Base-by-base conservation (phyloP, 2,329 filamentous ascomycete species). In the Lasiodiplodia sp. region DNA sequence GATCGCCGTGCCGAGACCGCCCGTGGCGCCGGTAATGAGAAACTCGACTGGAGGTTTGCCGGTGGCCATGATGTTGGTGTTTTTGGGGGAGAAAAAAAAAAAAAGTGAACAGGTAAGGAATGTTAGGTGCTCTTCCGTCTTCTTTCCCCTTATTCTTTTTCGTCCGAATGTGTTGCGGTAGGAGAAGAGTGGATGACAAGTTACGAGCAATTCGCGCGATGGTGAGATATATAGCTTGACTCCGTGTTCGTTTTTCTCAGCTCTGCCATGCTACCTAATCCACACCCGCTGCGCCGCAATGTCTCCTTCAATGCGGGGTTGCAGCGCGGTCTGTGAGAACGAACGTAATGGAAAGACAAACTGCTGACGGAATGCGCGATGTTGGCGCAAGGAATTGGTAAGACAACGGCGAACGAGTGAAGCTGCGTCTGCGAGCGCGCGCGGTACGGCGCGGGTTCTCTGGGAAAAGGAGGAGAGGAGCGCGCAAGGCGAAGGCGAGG, bases 1-100 rank as follows among this genome's bases (percentile, higher is more conserved):
- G 37, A 85, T 85, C 72, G 84, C 85, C 64, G 78, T 76, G 70
- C 85, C 87, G 1, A 88, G 82, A 40, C 80, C 85, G 49, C 87
- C 87, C 0, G 86, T 76, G 16, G 72, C 72, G 57, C 74, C 74
- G 14, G 75, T 76, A 12, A 77, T 70, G 62, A 70, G 69, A 51
- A 69, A 70, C 21, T 62, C 51, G 53, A 66, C 44, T 23, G 53
- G 53, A 12, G 65, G 7, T 23, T 67, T 67, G 52, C 44, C 25
- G n/a, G 44, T 47, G 8, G 60, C 51, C 60, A 64, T 64, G 23
- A 8, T 38, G 18, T 10, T 21, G 47, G 6, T 21, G 12, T 31
- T 47, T 31, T 11, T 49, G 25, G 56, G 12, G 4, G 37, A 18
- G n/a, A 16, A 25, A 6, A 37, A 34, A 34, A n/a, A 7, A 18